Evolutionary conservation across 768 basidiomycete species (phyloP), one percentile per base, ranked within the genome.

Genomic region (Cantharellus anzutake): DNA sequence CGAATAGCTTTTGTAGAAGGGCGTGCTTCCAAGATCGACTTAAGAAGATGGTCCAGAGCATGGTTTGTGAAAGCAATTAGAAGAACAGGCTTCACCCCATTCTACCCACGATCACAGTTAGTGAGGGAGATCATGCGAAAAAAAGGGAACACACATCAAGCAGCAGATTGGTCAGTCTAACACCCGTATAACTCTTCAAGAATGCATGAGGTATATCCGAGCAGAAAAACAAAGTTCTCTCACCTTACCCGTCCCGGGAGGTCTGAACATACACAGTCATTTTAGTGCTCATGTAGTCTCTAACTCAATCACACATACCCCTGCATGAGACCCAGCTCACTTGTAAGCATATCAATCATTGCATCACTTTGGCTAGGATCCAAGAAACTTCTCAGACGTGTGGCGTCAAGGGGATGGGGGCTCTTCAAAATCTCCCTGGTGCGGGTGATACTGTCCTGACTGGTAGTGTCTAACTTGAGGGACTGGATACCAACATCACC

Each of bases 161-260:
- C 20, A 29, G 20, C 20, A 29, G 20, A 29, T 29, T 29, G 20
- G 20, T 29, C 20, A 29, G 20, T 29, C 20, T 29, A 29, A 29
- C 20, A 29, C 20, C 20, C 20, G 20, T 29, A 29, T 29, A 29
- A 29, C 20, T 48, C 44, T 11, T 48, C 11, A 48, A 48, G 1
- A 48, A 48, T 48, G 53, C 11, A 34, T 56, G 53, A 11, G 14
- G 35, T 56, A 7, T 11, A n/a, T n/a, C 14, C 16, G 35, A n/a
- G 29, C 11, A 35, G 11, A 20, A 14, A n/a, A 1, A 29, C 4
- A 39, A 38, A 29, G 20, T 29, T 29, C 20, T 29, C 60, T 62
- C 51, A 82, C 82, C 76, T 86, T 86, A 62, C 85, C 86, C 0
- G 85, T 86, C 1, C 85, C 86, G 1, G 85, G 86, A 35, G 85